These are phyloP conservation scores for Colletotrichum abscissum DNA, from an alignment of 2,329 filamentous ascomycete species.

Conservation along the genomic window DNA sequence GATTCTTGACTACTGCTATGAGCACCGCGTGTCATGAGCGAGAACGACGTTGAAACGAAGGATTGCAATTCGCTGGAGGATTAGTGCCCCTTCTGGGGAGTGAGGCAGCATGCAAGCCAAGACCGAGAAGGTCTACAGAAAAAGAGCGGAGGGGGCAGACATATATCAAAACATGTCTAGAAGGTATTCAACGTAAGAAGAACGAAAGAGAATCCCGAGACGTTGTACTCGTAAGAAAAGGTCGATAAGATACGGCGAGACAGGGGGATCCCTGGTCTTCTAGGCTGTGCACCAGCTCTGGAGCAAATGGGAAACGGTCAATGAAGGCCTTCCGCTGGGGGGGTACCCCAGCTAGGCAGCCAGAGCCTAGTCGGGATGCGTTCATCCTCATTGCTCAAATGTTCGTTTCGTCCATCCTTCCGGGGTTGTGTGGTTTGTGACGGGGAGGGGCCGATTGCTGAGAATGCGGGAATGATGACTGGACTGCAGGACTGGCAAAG, in stretches of 20 bases:
- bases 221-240: neutral
- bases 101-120: neutral
- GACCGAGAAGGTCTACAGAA: neutral
- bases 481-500: neutral
- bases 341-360: conserved; percentile 9
- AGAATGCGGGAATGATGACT: neutral
- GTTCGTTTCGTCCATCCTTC: neutral
- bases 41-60: neutral
- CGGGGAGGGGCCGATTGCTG: conserved; percentile 20
- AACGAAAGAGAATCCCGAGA: neutral
- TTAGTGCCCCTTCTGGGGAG: neutral
- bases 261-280: neutral
- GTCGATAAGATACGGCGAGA: neutral
- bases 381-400: neutral
- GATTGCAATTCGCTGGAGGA: neutral
- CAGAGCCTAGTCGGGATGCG: conserved; percentile 5
- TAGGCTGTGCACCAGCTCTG: neutral
- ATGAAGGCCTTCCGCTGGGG: neutral
- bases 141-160: neutral
- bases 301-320: neutral
- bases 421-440: neutral
- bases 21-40: conserved; percentile 21
- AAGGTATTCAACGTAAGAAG: neutral
- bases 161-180: neutral
- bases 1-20: neutral